Conservation (phyloP, 2,329 filamentous ascomycete genomes). For the Penicillium sp. region DNA sequence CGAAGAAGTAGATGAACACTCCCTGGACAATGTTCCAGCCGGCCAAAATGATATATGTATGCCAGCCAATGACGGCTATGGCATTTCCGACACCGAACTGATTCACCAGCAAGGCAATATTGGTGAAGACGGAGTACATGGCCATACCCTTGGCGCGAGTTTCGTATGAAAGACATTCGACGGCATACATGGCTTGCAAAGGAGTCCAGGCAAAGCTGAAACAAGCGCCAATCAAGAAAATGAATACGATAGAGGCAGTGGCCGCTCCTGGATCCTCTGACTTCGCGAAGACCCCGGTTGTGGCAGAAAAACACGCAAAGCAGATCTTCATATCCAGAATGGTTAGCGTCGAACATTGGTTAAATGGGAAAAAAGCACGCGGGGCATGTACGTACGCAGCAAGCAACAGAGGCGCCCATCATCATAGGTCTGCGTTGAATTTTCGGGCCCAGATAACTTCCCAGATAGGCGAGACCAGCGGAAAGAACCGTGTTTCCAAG, state of each 20-base stretch:
- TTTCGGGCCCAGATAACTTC: slow-evolving; percentile 49
- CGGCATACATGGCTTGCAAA: slow-evolving; percentile 44
- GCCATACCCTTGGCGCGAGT: slow-evolving; percentile 51
- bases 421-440: slow-evolving; percentile 52
- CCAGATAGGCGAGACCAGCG: slow-evolving; percentile 38
- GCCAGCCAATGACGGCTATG: slow-evolving; percentile 46
- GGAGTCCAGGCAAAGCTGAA: slow-evolving; percentile 45
- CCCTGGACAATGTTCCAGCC: slow-evolving; percentile 26
- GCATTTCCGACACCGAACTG: slow-evolving; percentile 43
- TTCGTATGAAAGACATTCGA: slow-evolving; percentile 48
- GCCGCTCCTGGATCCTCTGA: slow-evolving; percentile 37
- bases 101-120: slow-evolving; percentile 41
- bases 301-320: slow-evolving; percentile 1
- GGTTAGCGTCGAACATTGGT: not conserved
- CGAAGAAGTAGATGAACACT: slow-evolving; percentile 26
- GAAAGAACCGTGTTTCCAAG: slow-evolving; percentile 49
- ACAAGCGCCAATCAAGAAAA: slow-evolving; percentile 45
- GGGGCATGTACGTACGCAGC: not conserved
- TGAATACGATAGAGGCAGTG: slow-evolving; percentile 37
- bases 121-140: slow-evolving; percentile 40
- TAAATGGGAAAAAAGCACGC: not conserved
- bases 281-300: slow-evolving; percentile 4
- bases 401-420: slow-evolving; percentile 6
- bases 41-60: slow-evolving; percentile 46
- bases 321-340: not conserved